phyloP scores from a whole-genome alignment of 176 grass and related monocot species.

The Aechmea fasciata region DNA sequence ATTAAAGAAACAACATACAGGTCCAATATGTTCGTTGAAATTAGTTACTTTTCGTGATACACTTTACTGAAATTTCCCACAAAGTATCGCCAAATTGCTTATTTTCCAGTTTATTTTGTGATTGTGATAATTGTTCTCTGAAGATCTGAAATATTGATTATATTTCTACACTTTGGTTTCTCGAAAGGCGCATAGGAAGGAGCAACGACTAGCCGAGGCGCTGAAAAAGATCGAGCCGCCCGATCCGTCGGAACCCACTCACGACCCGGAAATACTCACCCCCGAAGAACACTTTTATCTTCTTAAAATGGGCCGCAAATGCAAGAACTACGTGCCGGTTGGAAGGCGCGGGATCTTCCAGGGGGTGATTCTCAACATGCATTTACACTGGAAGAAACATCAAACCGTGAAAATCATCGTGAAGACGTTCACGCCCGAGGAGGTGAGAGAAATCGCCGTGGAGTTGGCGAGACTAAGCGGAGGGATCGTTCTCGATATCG shows the following conservation, averaged over 20 bases:
- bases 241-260: conserved; percentile 51
- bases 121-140: background rate
- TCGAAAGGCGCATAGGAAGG: conserved; percentile 61
- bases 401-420: conserved; percentile 88
- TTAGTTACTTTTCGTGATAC: too few species aligned
- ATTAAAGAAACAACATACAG: too few species aligned
- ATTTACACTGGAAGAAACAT: conserved; percentile 99
- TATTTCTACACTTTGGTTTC: background rate
- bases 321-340: conserved; percentile 97
- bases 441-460: conserved; percentile 74
- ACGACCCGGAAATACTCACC: conserved; percentile 82
- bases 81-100: too few species aligned
- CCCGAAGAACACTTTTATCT: conserved; percentile 94
- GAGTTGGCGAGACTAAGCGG: conserved; percentile 83
- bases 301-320: conserved; percentile 90
- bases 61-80: too few species aligned
- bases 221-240: conserved; percentile 91
- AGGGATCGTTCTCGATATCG: conserved; percentile 78
- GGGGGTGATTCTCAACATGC: conserved; percentile 98
- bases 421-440: conserved; percentile 90
- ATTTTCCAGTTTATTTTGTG: background rate
- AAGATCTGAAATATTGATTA: background rate
- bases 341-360: conserved; percentile 92
- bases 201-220: conserved; percentile 55
- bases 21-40: too few species aligned